These are phyloP conservation scores for Russula virescens DNA, from an alignment of 768 basidiomycete species.

Conservation along the genomic window DNA sequence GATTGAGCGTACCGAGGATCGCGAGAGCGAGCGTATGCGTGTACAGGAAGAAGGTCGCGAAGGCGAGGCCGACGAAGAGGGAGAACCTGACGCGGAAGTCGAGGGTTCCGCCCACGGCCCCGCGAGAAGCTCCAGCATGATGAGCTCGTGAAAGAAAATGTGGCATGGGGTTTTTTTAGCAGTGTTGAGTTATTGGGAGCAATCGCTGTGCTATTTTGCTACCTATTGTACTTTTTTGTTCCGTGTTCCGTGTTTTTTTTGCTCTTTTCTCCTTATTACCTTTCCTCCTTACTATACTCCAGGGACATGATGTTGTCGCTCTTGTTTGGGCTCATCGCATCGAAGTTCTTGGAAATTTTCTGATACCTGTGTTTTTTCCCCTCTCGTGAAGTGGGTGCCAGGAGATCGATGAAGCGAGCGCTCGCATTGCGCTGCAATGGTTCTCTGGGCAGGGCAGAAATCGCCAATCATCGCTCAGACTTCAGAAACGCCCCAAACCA, in stretches of 20 bases:
- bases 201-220: background rate
- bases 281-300: background rate
- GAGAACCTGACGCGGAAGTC: conserved; percentile 16
- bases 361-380: too few species aligned
- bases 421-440: too few species aligned
- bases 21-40: conserved; percentile 23
- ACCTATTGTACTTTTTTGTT: background rate
- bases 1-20: conserved; percentile 61
- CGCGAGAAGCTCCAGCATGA: conserved; percentile 15
- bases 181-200: background rate
- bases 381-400: background rate
- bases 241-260: background rate
- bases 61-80: conserved; percentile 16
- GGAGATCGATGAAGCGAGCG: too few species aligned
- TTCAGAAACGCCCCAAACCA: too few species aligned
- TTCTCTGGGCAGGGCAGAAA: too few species aligned
- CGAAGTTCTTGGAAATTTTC: too few species aligned
- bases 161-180: background rate
- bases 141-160: conserved; percentile 12
- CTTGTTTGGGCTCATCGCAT: background rate
- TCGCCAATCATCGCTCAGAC: too few species aligned
- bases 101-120: conserved; percentile 21
- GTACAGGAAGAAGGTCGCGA: conserved; percentile 18
- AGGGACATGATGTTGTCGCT: conserved; percentile 1
- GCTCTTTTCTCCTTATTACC: background rate